A percentile compares a stretch with the other conserved stretches of the same genome.
Evolutionary conservation across 179 eudicot genomes (phyloP).

Genomic region (Pouteria campechiana): DNA sequence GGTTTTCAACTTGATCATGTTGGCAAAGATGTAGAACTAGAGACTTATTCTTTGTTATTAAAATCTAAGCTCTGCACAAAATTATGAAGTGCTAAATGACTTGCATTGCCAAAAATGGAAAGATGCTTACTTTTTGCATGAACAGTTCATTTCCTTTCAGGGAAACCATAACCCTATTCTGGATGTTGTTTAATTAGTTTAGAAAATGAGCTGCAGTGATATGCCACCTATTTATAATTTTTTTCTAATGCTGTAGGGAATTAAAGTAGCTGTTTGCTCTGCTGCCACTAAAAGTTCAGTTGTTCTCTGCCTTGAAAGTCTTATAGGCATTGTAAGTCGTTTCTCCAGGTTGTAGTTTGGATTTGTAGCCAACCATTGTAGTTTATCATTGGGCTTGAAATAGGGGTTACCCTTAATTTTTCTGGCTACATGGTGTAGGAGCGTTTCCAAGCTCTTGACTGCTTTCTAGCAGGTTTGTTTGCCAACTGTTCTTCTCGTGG

Average conservation of each 20-base stretch:
- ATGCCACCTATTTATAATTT: background rate
- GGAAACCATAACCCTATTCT: no score
- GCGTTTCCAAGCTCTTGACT: constrained; percentile 79
- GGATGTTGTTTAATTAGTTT: no score
- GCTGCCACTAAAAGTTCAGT: constrained; percentile 99
- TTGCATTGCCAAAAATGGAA: no score
- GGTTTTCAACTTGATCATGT: no score
- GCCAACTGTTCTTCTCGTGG: no score
- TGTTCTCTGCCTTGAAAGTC: constrained; percentile 81
- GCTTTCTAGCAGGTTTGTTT: constrained; percentile 92
- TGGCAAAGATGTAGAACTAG: no score
- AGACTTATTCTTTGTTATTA: no score
- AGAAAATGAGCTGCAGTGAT: no score
- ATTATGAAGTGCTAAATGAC: no score
- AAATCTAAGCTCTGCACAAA: no score
- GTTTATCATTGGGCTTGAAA: background rate
- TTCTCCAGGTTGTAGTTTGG: background rate
- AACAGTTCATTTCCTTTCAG: no score
- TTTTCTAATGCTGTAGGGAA: constrained; percentile 43
- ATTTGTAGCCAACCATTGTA: background rate
- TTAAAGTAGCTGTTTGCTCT: constrained; percentile 84
- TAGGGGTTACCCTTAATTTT: background rate
- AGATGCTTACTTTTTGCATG: no score
- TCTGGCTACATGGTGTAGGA: constrained; percentile 33
- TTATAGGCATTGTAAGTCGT: constrained; percentile 66